Base-by-base conservation (phyloP, 257 asterid genomes). In the Datura wrightii region DNA sequence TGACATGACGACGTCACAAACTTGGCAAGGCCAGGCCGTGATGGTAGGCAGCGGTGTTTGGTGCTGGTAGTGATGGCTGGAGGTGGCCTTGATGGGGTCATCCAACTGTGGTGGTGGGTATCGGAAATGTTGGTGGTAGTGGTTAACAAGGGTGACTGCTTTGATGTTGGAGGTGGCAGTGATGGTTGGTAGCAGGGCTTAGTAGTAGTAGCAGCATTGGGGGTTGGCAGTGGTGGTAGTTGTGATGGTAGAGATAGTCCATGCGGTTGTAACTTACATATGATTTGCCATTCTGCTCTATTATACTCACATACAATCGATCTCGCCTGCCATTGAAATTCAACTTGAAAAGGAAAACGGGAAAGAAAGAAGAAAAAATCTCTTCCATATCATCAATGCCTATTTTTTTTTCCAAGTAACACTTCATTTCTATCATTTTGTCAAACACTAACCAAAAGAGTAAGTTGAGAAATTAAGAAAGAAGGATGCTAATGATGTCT, bases 401-500 rank as follows among this genome's bases (percentile, higher is more conserved):
- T 24, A 24, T 24, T 24, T 46, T 50, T 50, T 50, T 24, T 3
- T 24, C 4, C 3, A 76, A 76, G 50, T 62, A 76, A 76, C 62
- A 76, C 62, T 76, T 74, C 8, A 19, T 74, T 53, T 52, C 82
- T 50, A 76, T 76, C 62, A 50, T 14, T 65, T 76, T 76, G 14
- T n/a, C 82, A 76, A 76, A 76, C 62, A 55, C 82, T 76, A 76
- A 50, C 16, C 62, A 76, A 50, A 50, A 44, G 58, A 46, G 56
- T 9, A 24, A 48, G 80, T 70, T 18, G 5, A 70, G 5, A 10
- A 67, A 9, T 70, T 15, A 5, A 80, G 54, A 34, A 53, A 53
- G 62, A 19, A 19, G 13, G 55, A 58, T 34, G 31, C 87, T 90
- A 93, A 74, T 89, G 93, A 58, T 91, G 95, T 90, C 98, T 92